Percentiles rank a stretch among this genome's conserved stretches.
phyloP scores from a whole-genome alignment of 108 stramenopile genomes.

The Asterionellopsis glacialis region DNA sequence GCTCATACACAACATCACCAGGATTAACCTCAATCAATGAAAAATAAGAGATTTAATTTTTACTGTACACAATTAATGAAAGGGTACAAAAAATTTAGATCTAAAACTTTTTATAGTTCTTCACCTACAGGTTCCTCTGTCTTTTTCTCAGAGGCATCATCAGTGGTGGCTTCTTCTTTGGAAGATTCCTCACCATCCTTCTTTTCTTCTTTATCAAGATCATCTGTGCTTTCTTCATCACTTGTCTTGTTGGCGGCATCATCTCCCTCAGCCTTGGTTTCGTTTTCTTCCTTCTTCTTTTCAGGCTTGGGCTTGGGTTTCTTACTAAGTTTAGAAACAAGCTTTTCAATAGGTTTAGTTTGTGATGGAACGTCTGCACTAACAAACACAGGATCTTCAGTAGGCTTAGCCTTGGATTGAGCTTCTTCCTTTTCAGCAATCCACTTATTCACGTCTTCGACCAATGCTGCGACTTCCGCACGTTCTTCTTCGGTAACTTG shows the following conservation, averaged over 20 bases:
- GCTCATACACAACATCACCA: too few relatives aligned
- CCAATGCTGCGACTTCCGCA: constrained; percentile 67
- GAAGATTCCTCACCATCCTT: neutral
- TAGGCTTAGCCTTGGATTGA: constrained; percentile 58
- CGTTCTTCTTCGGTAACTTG: constrained; percentile 93
- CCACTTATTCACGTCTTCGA: constrained; percentile 69
- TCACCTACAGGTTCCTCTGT: too few relatives aligned
- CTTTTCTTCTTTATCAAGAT: neutral
- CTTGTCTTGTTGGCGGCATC: neutral
- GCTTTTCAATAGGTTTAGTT: constrained; percentile 63
- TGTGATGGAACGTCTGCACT: constrained; percentile 74
- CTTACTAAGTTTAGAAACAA: constrained; percentile 63
- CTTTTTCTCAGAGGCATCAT: too few relatives aligned
- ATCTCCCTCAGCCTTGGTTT: constrained; percentile 12
- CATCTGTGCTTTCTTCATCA: too few relatives aligned
- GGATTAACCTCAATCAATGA: too few relatives aligned
- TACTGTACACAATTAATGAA: too few relatives aligned
- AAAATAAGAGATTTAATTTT: too few relatives aligned
- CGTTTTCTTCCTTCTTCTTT: constrained; percentile 46
- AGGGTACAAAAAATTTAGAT: too few relatives aligned
- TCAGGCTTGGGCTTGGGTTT: constrained; percentile 80
- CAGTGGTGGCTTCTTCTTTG: constrained; percentile 5
- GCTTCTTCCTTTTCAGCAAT: constrained; percentile 66
- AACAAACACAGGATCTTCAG: constrained; percentile 80
- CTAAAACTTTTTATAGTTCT: too few relatives aligned